These are phyloP conservation scores for Dactylellina drechsleri DNA, from an alignment of 2,329 filamentous ascomycete species.

Conservation along the genomic window DNA sequence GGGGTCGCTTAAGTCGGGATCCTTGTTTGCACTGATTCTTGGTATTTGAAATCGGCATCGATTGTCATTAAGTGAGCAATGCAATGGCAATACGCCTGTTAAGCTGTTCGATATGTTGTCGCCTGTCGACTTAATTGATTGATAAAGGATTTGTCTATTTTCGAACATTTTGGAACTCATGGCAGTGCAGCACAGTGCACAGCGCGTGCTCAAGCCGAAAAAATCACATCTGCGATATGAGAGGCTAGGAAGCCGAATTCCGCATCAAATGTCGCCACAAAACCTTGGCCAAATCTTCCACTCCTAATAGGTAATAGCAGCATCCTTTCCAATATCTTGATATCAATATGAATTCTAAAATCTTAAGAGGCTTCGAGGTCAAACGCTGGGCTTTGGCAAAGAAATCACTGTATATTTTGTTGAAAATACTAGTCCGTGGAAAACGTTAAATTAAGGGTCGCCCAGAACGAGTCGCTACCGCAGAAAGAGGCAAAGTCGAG, in stretches of 20 bases:
- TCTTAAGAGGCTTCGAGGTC: conserved; percentile 12
- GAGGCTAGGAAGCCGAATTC: conserved; percentile 38
- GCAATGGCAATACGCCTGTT: conserved; percentile 5
- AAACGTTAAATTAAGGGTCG: conserved; percentile 51
- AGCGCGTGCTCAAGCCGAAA: background rate
- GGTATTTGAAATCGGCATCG: conserved; percentile 42
- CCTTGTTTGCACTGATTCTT: conserved; percentile 38
- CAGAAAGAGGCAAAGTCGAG: conserved; percentile 33
- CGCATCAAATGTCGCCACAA: conserved; percentile 5
- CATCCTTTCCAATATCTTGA: background rate
- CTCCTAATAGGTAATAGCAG: background rate
- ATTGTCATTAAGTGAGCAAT: background rate
- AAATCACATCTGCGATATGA: conserved; percentile 32
- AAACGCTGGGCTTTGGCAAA: background rate
- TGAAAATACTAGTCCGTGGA: conserved; percentile 13
- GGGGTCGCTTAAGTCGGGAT: conserved; percentile 49
- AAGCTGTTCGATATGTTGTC: conserved; percentile 27
- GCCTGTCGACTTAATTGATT: conserved; percentile 14
- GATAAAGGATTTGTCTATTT: conserved; percentile 41
- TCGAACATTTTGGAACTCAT: conserved; percentile 24
- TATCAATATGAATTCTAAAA: conserved; percentile 7
- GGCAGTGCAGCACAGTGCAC: conserved; percentile 23
- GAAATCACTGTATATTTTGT: background rate
- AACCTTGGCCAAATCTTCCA: background rate
- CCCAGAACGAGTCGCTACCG: conserved; percentile 23